These are phyloP conservation scores for Sisymbrium irio DNA, from an alignment of 345 rosid genomes.

Conservation along the genomic window DNA sequence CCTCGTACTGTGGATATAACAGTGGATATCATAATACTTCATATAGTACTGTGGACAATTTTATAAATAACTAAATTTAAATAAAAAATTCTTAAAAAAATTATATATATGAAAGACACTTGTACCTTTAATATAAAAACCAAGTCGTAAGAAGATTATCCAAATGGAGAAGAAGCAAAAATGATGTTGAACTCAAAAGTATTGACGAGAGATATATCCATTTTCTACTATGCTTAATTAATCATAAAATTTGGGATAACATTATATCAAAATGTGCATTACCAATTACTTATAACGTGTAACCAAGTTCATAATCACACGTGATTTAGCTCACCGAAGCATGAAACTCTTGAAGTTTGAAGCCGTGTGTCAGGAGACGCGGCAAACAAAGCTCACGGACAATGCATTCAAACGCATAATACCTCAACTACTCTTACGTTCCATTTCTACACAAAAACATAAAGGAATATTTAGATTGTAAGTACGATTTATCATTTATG, in stretches of 20 bases:
- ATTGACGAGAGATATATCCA: not conserved
- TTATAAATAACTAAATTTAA: no score
- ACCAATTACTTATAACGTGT: not conserved
- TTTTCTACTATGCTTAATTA: not conserved
- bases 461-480: no score
- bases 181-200: not conserved
- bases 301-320: not conserved
- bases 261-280: not conserved
- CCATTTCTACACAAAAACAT: no score
- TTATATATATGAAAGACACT: no score
- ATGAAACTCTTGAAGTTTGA: not conserved
- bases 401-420: not conserved
- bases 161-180: not conserved
- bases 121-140: not conserved
- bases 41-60: not conserved
- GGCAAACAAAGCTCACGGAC: not conserved
- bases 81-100: no score
- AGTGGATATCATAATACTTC: not conserved
- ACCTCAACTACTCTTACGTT: no score
- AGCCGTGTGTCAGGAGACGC: not conserved
- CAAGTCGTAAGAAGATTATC: not conserved
- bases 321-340: not conserved
- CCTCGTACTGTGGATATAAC: not conserved
- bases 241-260: not conserved
- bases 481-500: no score